phyloP scores from a whole-genome alignment of 2,329 filamentous ascomycete species.

The Cladosporium oxysporum region DNA sequence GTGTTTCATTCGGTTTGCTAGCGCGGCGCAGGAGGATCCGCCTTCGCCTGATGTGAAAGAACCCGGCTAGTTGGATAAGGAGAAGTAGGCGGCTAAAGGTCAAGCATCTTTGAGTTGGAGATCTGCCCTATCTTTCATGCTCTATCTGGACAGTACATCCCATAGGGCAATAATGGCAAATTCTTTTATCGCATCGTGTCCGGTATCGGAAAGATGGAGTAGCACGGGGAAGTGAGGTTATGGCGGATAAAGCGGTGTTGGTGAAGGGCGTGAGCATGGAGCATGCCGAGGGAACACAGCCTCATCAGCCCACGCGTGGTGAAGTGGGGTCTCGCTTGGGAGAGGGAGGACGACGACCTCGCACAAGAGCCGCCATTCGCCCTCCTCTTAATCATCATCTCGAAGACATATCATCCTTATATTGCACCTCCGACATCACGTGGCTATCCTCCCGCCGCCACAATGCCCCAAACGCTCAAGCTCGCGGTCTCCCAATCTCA shows the following conservation, averaged over 20 bases:
- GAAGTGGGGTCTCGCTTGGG: conserved; percentile 11
- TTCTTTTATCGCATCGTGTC: neutral
- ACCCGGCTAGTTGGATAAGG: neutral
- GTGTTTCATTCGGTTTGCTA: neutral
- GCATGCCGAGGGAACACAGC: conserved; percentile 6
- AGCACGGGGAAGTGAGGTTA: conserved; percentile 6
- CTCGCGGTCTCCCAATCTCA: conserved; percentile 53
- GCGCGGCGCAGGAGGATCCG: neutral
- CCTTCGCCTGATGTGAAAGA: neutral
- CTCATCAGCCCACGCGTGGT: neutral
- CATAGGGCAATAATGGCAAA: neutral
- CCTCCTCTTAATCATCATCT: neutral
- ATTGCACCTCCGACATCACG: conserved; percentile 9
- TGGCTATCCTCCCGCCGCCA: neutral
- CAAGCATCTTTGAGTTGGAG: neutral
- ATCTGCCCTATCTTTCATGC: neutral
- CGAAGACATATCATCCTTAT: neutral
- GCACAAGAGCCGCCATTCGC: neutral
- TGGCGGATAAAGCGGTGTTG: conserved; percentile 12
- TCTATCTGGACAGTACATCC: neutral
- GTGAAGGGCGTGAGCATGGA: neutral
- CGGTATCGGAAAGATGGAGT: neutral
- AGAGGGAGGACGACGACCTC: neutral
- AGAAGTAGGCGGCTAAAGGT: conserved; percentile 9
- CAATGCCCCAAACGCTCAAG: conserved; percentile 41